Base-by-base conservation (phyloP, 2,329 filamentous ascomycete genomes). In the Triangularia verruculosa region DNA sequence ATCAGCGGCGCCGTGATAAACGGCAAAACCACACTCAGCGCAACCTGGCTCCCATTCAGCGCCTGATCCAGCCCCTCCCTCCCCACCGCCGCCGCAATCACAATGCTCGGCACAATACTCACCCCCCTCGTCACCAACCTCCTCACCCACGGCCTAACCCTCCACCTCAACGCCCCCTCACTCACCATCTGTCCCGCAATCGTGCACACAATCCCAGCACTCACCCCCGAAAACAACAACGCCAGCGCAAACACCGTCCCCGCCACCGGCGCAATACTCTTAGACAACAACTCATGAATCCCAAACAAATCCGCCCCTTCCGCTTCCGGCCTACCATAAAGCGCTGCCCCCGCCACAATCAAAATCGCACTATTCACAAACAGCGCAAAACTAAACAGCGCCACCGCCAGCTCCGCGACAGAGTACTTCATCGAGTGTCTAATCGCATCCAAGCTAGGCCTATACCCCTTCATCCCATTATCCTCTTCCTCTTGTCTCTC, bases 341-440 rank as follows among this genome's bases (percentile, higher is more conserved):
- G 83, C 0, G 90, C 89, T 0, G 91, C 87, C 24, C 92, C 93
- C 0, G 93, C 89, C 12, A 93, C 88, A 69, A 95, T 92, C 13
- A 95, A 82, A 70, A 95, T 94, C 34, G 91, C 84, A 61, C 86
- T 90, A 78, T 95, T 95, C 71, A 94, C 89, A 71, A 95, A 95
- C 3, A 95, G 82, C 0, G 91, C 91, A 73, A 94, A 93, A 0
- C 90, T 92, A 73, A 93, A 92, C 34, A 95, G 86, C 0, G 89
- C 90, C 13, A 92, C 72, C 6, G 85, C 79, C 9, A 93, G 78
- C 73, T 95, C 91, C 20, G 83, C 78, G 62, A 91, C 87, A 3
- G 89, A 91, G 73, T 90, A 90, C 65, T 87, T 89, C 71, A 93
- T 83, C 66, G 88, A 93, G 70, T 87, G 84, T 15, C 83, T 83